Evolutionary conservation across 78 protist species (phyloP), one percentile per base, ranked within the genome.

Genomic region (Dictyostelium brefeldianum): DNA sequence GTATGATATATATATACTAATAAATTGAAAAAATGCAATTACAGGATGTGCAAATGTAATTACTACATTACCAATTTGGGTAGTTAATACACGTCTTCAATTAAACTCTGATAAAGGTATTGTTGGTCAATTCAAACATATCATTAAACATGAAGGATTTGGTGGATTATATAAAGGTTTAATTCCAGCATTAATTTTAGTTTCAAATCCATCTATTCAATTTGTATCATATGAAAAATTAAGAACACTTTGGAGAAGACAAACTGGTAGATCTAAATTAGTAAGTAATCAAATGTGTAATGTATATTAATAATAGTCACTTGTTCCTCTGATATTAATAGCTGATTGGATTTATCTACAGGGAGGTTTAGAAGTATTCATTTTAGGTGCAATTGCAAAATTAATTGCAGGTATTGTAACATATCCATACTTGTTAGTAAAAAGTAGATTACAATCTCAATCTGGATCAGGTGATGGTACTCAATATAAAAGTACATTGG

Each of bases 391-490:
- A 22, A 31, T 94, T 53, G 96, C 92, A 11, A 94, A 94, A 78
- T 15, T 83, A 48, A 67, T 83, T 69, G 96, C 96, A 5, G 92
- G 91, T 80, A 75, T 94, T 36, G 85, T 77, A 9, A 85, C 96
- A n/a, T 94, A 94, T 69, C 96, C 96, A 78, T 85, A 85, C 36
- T 75, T 94, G 25, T 73, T 94, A 36, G 93, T 89, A 17, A 94
- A 94, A 82, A 87, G 84, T 64, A 74, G 84, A 64, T 70, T 87
- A 25, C 93, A 87, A 77, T 27, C 93, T 0, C 81, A 77, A 59
- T 36, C 75, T 12, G 56, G 57, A 48, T 10, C 17, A 10, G 65
- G 31, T 62, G 43, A 75, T 69, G 78, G 67, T 9, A 25, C 59
- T 29, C 81, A 77, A 83, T 83, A 83, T 56, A 71, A 46, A 10